These are phyloP conservation scores for Rutidosis leptorrhynchoides DNA, from an alignment of 129 eudicot genomes.

Conservation along the genomic window DNA sequence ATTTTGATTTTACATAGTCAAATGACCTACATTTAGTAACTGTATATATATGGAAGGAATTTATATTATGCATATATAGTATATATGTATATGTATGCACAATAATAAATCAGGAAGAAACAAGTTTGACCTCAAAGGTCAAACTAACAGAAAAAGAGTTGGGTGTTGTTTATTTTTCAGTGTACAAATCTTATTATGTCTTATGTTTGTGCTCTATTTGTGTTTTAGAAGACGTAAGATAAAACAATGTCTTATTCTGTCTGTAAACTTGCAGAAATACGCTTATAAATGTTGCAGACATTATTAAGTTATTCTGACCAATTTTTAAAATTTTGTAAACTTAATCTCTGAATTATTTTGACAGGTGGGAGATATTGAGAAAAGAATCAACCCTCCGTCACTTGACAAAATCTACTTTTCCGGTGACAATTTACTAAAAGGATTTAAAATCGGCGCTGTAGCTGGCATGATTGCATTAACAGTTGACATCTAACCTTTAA, in stretches of 20 bases:
- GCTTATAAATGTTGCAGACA: too few species aligned
- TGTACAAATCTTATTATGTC: too few species aligned
- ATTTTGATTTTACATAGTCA: neutral
- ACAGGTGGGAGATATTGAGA: constrained; percentile 51
- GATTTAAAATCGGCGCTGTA: constrained; percentile 51
- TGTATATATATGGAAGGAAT: neutral
- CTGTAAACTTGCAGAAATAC: too few species aligned
- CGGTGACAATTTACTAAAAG: constrained; percentile 60
- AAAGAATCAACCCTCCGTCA: constrained; percentile 62
- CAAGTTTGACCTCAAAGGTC: constrained; percentile 7
- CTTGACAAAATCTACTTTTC: constrained; percentile 49
- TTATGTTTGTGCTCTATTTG: too few species aligned
- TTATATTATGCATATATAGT: neutral
- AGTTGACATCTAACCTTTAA: constrained; percentile 31
- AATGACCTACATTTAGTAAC: neutral
- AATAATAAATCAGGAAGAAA: neutral
- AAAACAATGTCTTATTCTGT: too few species aligned
- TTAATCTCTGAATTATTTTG: neutral
- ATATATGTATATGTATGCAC: neutral
- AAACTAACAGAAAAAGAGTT: neutral
- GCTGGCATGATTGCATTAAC: constrained; percentile 76
- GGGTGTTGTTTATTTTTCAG: too few species aligned
- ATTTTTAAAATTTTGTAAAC: neutral
- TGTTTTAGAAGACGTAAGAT: too few species aligned
- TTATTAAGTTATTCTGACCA: too few species aligned